A percentile compares a stretch with the other conserved stretches of the same genome.
phyloP scores from a whole-genome alignment of 2,329 filamentous ascomycete species.

The Blastomyces silverae region DNA sequence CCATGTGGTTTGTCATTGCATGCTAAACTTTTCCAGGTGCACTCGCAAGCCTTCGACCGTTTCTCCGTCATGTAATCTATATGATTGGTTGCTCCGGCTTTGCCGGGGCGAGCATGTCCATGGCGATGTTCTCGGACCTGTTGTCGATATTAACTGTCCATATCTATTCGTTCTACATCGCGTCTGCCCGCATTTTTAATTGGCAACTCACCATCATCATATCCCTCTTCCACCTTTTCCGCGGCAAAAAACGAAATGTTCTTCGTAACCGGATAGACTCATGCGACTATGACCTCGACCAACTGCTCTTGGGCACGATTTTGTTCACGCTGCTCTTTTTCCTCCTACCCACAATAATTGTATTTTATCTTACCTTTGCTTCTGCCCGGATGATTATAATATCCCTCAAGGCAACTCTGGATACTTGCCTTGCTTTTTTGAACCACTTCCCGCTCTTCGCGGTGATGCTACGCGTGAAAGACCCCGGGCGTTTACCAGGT shows the following conservation, averaged over 20 bases:
- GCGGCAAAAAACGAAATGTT: conserved; percentile 96
- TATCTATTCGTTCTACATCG: conserved; percentile 97
- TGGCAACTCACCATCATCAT: conserved; percentile 97
- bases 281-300: conserved; percentile 96
- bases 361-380: conserved; percentile 96
- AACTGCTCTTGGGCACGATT: conserved; percentile 91
- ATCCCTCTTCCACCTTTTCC: conserved; percentile 96
- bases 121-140: conserved; percentile 89
- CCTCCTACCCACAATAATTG: conserved; percentile 84
- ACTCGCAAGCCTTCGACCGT: conserved; percentile 68
- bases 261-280: conserved; percentile 96
- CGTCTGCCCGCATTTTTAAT: conserved; percentile 92
- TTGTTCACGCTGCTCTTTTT: conserved; percentile 95
- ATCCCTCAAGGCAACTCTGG: conserved; percentile 78
- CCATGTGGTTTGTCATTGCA: not conserved
- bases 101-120: conserved; percentile 92
- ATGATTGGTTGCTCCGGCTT: conserved; percentile 93
- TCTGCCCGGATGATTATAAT: conserved; percentile 93
- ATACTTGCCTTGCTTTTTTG: conserved; percentile 84
- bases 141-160: conserved; percentile 87
- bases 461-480: conserved; percentile 90
- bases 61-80: conserved; percentile 79
- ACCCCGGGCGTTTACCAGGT: conserved; percentile 82
- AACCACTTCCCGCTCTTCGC: conserved; percentile 98
- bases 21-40: conserved; percentile 49